Conservation (phyloP, 1,284 basidiomycete species). For the Lignosus rhinocerotis region DNA sequence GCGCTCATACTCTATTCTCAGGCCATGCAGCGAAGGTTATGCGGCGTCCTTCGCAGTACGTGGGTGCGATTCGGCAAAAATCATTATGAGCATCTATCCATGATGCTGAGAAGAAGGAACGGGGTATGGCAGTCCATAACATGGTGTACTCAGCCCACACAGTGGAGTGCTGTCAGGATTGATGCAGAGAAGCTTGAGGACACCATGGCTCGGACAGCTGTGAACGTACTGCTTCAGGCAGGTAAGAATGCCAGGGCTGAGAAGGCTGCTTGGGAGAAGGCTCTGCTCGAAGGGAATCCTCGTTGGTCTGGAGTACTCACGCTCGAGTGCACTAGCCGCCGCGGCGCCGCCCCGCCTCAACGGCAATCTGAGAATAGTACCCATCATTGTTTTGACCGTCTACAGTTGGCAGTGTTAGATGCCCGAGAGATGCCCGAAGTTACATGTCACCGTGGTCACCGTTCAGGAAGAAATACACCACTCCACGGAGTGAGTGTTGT, state of each 20-base stretch:
- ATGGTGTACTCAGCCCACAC: too few species aligned
- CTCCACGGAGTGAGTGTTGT: too few species aligned
- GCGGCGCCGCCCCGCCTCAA: slow-evolving; percentile 37
- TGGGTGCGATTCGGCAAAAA: slow-evolving; percentile 74
- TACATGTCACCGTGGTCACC: too few species aligned
- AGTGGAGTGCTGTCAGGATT: neutral
- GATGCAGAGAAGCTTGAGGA: slow-evolving; percentile 82
- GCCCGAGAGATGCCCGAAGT: slow-evolving; percentile 71
- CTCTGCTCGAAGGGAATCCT: slow-evolving; percentile 72
- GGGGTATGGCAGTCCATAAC: slow-evolving; percentile 47
- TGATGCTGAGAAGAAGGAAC: slow-evolving; percentile 77
- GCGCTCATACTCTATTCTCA: neutral
- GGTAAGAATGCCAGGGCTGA: slow-evolving; percentile 90
- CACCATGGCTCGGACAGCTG: slow-evolving; percentile 76
- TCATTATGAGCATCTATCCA: slow-evolving; percentile 83
- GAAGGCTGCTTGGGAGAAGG: slow-evolving; percentile 86
- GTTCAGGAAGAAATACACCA: too few species aligned
- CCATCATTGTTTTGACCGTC: slow-evolving; percentile 62
- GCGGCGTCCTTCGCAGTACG: slow-evolving; percentile 49
- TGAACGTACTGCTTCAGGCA: slow-evolving; percentile 91
- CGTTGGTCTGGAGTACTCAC: slow-evolving; percentile 24
- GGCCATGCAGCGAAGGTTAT: neutral
- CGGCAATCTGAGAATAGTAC: slow-evolving; percentile 26
- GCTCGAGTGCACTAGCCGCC: slow-evolving; percentile 39
- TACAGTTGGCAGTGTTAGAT: slow-evolving; percentile 84